Percentiles rank a stretch among this genome's conserved stretches.
phyloP scores from a whole-genome alignment of 768 basidiomycete species.

The Tephrocybe rancida region DNA sequence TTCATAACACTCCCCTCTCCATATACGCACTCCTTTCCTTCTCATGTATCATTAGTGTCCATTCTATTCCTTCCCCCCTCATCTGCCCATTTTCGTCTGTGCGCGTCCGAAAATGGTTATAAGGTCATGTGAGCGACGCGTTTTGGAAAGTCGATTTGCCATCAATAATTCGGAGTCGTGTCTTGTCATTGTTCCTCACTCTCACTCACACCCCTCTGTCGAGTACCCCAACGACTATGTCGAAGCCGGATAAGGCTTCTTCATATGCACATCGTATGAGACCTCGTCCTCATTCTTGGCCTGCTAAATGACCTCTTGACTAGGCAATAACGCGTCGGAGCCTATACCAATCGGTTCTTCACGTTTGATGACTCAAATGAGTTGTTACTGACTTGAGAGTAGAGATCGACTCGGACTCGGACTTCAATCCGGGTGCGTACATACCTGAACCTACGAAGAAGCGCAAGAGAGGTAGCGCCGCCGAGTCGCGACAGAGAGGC shows the following conservation, averaged over 20 bases:
- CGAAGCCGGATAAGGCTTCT: slow-evolving; percentile 35
- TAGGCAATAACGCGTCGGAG: slow-evolving; percentile 35
- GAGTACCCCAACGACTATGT: slow-evolving; percentile 25
- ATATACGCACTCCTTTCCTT: slow-evolving; percentile 7
- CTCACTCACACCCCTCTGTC: neutral
- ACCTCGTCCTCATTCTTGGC: neutral
- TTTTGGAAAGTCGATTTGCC: neutral
- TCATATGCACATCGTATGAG: slow-evolving; percentile 32
- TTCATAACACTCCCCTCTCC: slow-evolving; percentile 9
- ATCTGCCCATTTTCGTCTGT: neutral
- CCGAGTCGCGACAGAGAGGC: slow-evolving; percentile 18
- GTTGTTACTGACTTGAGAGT: neutral
- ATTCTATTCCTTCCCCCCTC: neutral
- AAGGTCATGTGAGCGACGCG: slow-evolving; percentile 19
- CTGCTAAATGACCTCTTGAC: neutral
- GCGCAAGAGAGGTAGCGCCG: slow-evolving; percentile 22
- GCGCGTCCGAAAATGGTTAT: slow-evolving; percentile 2
- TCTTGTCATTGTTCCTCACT: slow-evolving; percentile 5
- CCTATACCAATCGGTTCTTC: slow-evolving; percentile 37
- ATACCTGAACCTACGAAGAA: slow-evolving; percentile 31
- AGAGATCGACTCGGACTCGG: slow-evolving; percentile 52
- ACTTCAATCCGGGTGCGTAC: slow-evolving; percentile 46
- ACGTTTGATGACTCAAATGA: neutral
- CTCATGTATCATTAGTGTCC: slow-evolving; percentile 10
- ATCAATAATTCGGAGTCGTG: slow-evolving; percentile 9